Percentiles rank a stretch among this genome's conserved stretches.
These are phyloP conservation scores for Brassica carinata DNA, from an alignment of 345 rosid species.

Conservation along the genomic window DNA sequence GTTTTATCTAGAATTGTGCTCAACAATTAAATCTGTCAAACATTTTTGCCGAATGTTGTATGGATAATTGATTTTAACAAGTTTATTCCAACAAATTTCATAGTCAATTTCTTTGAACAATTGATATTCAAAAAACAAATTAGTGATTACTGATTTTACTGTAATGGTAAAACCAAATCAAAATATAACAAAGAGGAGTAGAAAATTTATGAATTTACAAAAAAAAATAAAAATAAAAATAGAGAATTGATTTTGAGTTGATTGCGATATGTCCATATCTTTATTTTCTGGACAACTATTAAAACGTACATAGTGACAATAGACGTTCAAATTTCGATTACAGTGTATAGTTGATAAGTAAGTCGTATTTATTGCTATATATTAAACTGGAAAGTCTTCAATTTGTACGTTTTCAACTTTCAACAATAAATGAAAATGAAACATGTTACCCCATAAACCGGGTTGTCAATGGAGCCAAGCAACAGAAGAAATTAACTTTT, in stretches of 20 bases:
- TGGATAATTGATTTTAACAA: neutral
- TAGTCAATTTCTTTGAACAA: neutral
- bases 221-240: too few species aligned
- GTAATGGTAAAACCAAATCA: too few species aligned
- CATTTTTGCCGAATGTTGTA: neutral
- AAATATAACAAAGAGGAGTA: neutral
- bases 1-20: neutral
- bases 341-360: neutral
- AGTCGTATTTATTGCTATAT: neutral
- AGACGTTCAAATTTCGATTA: neutral
- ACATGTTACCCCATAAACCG: neutral
- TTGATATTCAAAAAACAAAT: too few species aligned
- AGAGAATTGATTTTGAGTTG: neutral
- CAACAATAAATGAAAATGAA: constrained; percentile 8
- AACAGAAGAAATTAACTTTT: neutral
- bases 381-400: neutral
- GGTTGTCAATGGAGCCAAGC: neutral
- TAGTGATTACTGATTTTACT: too few species aligned
- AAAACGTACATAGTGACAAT: neutral
- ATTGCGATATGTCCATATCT: neutral
- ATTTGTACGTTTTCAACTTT: neutral
- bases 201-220: neutral
- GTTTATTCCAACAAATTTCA: neutral
- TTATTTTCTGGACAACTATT: neutral
- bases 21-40: neutral